Evolutionary conservation across 1,284 basidiomycete genomes (phyloP).

Genomic region (Irpex sp.): DNA sequence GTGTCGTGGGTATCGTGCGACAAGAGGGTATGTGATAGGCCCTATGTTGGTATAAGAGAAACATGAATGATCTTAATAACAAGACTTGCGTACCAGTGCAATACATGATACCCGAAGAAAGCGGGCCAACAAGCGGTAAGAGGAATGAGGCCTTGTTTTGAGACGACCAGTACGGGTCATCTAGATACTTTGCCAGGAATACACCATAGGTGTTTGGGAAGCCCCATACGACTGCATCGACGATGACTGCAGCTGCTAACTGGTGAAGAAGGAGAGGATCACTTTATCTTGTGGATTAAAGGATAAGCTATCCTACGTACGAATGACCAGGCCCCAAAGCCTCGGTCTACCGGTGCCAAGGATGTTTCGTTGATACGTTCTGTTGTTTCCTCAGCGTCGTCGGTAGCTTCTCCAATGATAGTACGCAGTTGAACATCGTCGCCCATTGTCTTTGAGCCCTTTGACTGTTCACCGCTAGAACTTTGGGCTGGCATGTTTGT

Average conservation of each 20-base stretch:
- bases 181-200: constrained; percentile 31
- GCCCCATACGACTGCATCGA: constrained; percentile 36
- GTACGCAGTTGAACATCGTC: no score
- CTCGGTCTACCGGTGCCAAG: no score
- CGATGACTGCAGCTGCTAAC: constrained; percentile 31
- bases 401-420: no score
- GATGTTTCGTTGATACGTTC: no score
- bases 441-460: no score
- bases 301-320: no score
- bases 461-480: no score
- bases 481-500: no score
- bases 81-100: neutral
- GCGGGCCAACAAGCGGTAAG: neutral
- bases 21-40: neutral
- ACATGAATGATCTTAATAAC: neutral
- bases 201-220: constrained; percentile 32
- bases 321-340: no score
- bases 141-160: constrained; percentile 25
- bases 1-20: neutral
- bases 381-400: no score
- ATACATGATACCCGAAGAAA: neutral
- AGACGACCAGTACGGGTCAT: constrained; percentile 22
- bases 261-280: constrained; percentile 7
- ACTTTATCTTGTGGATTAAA: no score
- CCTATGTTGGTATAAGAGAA: neutral